A percentile compares a stretch with the other conserved stretches of the same genome.
Evolutionary conservation across 1,284 basidiomycete genomes (phyloP).

Genomic region (Ustilago cynodontis): DNA sequence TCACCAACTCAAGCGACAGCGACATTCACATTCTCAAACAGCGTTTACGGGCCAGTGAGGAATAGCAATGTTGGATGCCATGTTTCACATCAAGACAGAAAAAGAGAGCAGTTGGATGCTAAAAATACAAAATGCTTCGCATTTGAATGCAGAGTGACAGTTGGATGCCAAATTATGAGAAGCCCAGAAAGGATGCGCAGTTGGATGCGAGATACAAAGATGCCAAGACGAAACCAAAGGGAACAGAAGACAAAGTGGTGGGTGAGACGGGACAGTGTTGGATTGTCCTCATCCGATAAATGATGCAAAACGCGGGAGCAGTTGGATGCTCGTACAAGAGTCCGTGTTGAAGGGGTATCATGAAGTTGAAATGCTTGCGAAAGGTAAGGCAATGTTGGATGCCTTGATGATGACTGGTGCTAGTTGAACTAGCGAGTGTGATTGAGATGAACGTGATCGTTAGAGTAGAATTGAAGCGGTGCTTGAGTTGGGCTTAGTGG

Average conservation of each 20-base stretch:
- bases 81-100: no score
- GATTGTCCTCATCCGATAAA: not conserved
- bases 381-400: conserved; percentile 2
- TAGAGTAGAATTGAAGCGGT: no score
- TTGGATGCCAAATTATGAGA: conserved; percentile 18
- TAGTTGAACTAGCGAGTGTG: no score
- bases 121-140: not conserved
- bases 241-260: not conserved
- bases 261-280: not conserved
- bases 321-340: conserved; percentile 12
- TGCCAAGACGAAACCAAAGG: not conserved
- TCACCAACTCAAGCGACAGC: no score
- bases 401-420: not conserved
- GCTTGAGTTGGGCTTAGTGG: no score
- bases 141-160: no score
- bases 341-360: conserved; percentile 8
- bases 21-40: no score
- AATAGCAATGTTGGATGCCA: no score
- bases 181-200: not conserved
- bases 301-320: not conserved
- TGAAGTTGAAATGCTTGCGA: not conserved
- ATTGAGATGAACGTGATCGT: no score
- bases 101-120: conserved; percentile 25
- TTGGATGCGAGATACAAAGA: conserved; percentile 22
- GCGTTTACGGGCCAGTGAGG: no score